A percentile compares a stretch with the other conserved stretches of the same genome.
Conservation (phyloP, 73 alveolate genomes). For the Effrenium voratum region DNA sequence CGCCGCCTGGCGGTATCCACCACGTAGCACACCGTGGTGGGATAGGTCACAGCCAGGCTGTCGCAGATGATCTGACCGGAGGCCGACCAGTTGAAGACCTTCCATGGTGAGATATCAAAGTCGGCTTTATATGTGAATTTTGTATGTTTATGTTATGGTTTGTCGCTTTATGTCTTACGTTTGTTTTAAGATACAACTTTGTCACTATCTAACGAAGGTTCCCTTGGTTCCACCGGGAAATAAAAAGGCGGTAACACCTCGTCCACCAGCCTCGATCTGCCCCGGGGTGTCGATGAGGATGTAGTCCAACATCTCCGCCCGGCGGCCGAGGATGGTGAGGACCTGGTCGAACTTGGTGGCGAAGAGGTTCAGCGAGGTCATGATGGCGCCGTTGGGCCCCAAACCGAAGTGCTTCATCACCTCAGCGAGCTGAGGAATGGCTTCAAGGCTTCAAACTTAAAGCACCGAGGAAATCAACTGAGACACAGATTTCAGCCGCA, state of each 20-base stretch:
- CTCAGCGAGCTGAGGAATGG: constrained; percentile 97
- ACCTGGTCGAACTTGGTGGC: constrained; percentile 98
- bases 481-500: too few relatives aligned
- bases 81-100: constrained; percentile 98
- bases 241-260: too few relatives aligned
- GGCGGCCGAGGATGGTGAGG: not conserved
- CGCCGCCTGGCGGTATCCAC: constrained; percentile 68
- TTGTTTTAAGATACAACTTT: too few relatives aligned
- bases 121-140: too few relatives aligned
- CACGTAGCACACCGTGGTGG: constrained; percentile 96
- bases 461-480: too few relatives aligned
- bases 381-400: constrained; percentile 99
- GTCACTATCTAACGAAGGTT: too few relatives aligned
- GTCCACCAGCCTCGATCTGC: constrained; percentile 97
- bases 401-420: constrained; percentile 97
- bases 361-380: constrained; percentile 98
- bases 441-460: constrained; percentile 98
- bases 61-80: constrained; percentile 97
- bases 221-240: too few relatives aligned
- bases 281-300: constrained; percentile 98
- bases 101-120: too few relatives aligned
- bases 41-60: constrained; percentile 97
- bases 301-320: constrained; percentile 92
- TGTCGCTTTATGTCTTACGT: too few relatives aligned
- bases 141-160: too few relatives aligned